Percentiles rank a stretch among this genome's conserved stretches.
Conservation (phyloP, 768 basidiomycete genomes). For the Paxillus involutus region DNA sequence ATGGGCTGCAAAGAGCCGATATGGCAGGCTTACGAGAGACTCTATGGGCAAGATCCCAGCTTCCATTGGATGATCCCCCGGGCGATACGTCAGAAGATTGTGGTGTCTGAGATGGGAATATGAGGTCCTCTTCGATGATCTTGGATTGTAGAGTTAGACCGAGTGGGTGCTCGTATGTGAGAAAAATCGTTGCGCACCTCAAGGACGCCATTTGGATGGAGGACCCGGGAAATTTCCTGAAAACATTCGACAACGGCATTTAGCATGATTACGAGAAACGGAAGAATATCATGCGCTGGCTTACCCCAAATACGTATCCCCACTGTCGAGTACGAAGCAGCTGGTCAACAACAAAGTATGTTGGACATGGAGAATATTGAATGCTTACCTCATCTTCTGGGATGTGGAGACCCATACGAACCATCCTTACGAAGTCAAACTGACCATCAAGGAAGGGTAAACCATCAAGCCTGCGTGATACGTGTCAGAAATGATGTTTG, state of each 20-base stretch:
- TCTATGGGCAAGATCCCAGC: constrained; percentile 26
- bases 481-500: constrained; percentile 4
- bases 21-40: constrained; percentile 44
- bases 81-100: constrained; percentile 4
- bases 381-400: constrained; percentile 68
- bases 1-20: constrained; percentile 69
- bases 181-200: constrained; percentile 47
- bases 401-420: constrained; percentile 62
- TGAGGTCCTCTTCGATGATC: constrained; percentile 73
- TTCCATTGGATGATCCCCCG: constrained; percentile 18
- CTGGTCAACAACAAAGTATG: constrained; percentile 13
- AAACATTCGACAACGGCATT: constrained; percentile 4
- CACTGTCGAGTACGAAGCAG: constrained; percentile 41
- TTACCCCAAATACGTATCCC: constrained; percentile 65
- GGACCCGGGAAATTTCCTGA: constrained; percentile 67
- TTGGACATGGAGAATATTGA: background rate
- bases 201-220: constrained; percentile 59
- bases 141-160: constrained; percentile 26
- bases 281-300: constrained; percentile 10
- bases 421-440: constrained; percentile 70
- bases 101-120: constrained; percentile 56
- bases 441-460: constrained; percentile 56
- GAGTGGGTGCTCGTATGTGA: background rate
- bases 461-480: constrained; percentile 52
- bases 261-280: constrained; percentile 14